These are phyloP conservation scores for Neurospora cerealis DNA, from an alignment of 495 filamentous ascomycete species.

Conservation along the genomic window DNA sequence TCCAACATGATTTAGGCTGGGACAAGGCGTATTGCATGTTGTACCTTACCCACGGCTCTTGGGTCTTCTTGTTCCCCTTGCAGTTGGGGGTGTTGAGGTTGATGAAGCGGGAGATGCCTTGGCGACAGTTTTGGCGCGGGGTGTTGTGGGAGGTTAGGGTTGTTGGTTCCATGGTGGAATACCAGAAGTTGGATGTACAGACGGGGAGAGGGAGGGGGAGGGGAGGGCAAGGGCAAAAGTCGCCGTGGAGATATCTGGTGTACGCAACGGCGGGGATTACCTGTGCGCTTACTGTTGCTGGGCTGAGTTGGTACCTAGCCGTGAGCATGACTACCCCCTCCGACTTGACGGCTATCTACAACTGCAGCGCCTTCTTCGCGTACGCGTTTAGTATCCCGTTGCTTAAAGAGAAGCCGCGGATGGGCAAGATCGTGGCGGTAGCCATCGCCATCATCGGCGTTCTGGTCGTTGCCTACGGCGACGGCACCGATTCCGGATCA, in stretches of 20 bases:
- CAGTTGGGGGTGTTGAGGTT: constrained; percentile 73
- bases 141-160: constrained; percentile 64
- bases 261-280: constrained; percentile 73
- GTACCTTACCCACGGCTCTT: constrained; percentile 92
- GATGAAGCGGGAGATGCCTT: constrained; percentile 61
- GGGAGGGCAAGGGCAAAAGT: constrained; percentile 28
- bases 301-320: constrained; percentile 91
- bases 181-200: constrained; percentile 48
- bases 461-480: constrained; percentile 86
- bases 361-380: constrained; percentile 97
- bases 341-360: constrained; percentile 96
- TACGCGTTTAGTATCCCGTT: constrained; percentile 91
- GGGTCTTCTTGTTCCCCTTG: constrained; percentile 76
- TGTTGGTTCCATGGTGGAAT: constrained; percentile 80
- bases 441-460: constrained; percentile 80
- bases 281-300: constrained; percentile 78
- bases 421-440: constrained; percentile 76
- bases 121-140: constrained; percentile 78
- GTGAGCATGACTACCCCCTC: constrained; percentile 85
- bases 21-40: constrained; percentile 98
- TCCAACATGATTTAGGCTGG: constrained; percentile 82
- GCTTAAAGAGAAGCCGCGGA: constrained; percentile 68
- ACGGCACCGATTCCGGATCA: constrained; percentile 28
- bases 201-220: constrained; percentile 15
- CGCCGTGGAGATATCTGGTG: constrained; percentile 56